Evolutionary conservation across 371 early-diverging fungal species (phyloP), one percentile per base, ranked within the genome.

Genomic region (Phascolomyces articulosus): DNA sequence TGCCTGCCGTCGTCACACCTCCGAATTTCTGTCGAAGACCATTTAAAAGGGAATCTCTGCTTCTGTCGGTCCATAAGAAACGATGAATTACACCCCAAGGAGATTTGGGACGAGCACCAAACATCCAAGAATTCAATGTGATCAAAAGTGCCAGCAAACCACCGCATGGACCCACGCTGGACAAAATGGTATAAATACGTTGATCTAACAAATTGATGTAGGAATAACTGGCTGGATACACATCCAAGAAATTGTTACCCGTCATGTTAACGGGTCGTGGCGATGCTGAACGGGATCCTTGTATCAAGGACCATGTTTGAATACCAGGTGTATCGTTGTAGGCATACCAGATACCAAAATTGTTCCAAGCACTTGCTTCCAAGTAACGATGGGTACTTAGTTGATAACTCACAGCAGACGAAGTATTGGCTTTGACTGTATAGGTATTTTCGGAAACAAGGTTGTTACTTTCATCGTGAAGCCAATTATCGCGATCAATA

Each of bases 21-120:
- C 60, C 60, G 26, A 59, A 59, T 9, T 59, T 59, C n/a, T 38
- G 26, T 16, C 65, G 60, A 1, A 75, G 53, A 20, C 72, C 62
- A 16, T 64, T 3, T 6, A 59, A 41, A 2, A 57, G 20, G 61
- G 61, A 27, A 67, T 62, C 20, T 58, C 61, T 4, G 44, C 56
- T 11, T 57, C 31, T 26, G 67, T 62, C 1, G 20, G 62, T 20
- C 77, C 77, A 58, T 67, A 69, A 0, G 68, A 73, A 72, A 4
- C 77, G 69, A 48, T 77, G 77, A 0, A 73, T 61, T 15, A 71
- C 34, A 26, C 77, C 77, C 69, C 71, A 71, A 10, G 77, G 77
- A 0, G 74, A 71, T 13, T 69, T 66, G 6, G 77, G 74, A 54
- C 77, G 68, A 40, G 66, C 70, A 0, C 77, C 77, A 60, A 73